These are phyloP conservation scores for Vachellia collinsii DNA, from an alignment of 306 rosid genomes.

Conservation along the genomic window DNA sequence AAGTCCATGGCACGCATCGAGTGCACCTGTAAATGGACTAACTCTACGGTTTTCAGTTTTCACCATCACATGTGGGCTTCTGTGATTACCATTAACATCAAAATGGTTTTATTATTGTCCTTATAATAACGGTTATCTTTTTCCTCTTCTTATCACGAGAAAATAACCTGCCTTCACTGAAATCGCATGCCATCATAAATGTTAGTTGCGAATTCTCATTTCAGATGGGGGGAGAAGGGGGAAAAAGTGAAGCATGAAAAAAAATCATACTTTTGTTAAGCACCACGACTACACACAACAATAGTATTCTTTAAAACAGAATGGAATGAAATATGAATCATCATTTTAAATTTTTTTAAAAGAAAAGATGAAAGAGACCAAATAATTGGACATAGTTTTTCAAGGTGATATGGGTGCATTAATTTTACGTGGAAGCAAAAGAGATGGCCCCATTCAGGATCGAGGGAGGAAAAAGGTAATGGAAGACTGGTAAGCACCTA, in stretches of 20 bases:
- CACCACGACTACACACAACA: neutral
- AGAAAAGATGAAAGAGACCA: neutral
- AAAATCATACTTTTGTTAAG: neutral
- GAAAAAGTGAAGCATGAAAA: neutral
- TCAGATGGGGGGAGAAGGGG: neutral
- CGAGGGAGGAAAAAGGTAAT: too few relatives aligned
- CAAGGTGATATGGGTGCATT: neutral
- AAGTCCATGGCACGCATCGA: neutral
- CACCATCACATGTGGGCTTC: neutral
- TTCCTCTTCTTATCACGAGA: neutral
- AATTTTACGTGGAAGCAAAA: neutral
- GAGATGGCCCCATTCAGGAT: neutral
- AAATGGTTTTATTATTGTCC: neutral
- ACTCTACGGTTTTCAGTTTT: neutral
- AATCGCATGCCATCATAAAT: conserved; percentile 9
- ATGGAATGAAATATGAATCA: neutral
- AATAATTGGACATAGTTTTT: neutral
- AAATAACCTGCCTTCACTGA: neutral
- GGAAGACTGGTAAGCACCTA: neutral
- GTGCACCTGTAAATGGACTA: neutral
- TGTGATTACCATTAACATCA: neutral
- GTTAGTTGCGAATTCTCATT: neutral
- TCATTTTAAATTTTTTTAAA: neutral
- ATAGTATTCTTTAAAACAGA: neutral
- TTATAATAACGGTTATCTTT: neutral